A percentile compares a stretch with the other conserved stretches of the same genome.
phyloP scores from a whole-genome alignment of 768 basidiomycete species.

The Amanita subjunquillea region DNA sequence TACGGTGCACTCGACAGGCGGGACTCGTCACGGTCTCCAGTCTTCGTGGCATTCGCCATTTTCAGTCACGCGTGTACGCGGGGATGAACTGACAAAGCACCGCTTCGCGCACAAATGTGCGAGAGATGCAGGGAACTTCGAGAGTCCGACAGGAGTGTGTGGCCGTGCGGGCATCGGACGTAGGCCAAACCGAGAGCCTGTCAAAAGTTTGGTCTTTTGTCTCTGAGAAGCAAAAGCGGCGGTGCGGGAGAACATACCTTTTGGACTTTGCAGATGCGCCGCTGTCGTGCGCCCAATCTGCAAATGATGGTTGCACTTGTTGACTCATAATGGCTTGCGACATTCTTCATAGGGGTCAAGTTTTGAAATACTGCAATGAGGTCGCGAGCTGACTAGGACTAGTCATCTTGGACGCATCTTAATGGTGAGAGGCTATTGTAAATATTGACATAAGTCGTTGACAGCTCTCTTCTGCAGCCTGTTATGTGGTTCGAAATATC shows the following conservation, averaged over 20 bases:
- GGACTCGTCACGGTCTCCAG: too few species aligned
- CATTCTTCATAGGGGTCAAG: too few species aligned
- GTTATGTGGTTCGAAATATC: too few species aligned
- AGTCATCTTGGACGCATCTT: too few species aligned
- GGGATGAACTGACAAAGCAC: conserved; percentile 80
- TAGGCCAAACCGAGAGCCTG: conserved; percentile 88
- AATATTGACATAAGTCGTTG: too few species aligned
- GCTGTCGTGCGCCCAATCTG: conserved; percentile 66
- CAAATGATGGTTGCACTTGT: conserved; percentile 15
- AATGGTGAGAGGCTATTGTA: too few species aligned
- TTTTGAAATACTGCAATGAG: too few species aligned
- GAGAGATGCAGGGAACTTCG: conserved; percentile 66
- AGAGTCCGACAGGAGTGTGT: conserved; percentile 29
- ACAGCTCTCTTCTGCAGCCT: too few species aligned
- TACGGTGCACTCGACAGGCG: too few species aligned
- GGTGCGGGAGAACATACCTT: conserved; percentile 50
- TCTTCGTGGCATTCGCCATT: not conserved
- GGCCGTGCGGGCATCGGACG: conserved; percentile 71
- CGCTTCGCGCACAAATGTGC: conserved; percentile 71
- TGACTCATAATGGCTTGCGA: too few species aligned
- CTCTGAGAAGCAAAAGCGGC: conserved; percentile 52
- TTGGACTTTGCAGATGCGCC: conserved; percentile 60
- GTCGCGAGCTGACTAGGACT: too few species aligned
- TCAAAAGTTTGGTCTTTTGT: conserved; percentile 21
- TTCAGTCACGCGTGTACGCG: conserved; percentile 82